Base-by-base conservation (phyloP, 768 basidiomycete species). In the Astraeus odoratus region DNA sequence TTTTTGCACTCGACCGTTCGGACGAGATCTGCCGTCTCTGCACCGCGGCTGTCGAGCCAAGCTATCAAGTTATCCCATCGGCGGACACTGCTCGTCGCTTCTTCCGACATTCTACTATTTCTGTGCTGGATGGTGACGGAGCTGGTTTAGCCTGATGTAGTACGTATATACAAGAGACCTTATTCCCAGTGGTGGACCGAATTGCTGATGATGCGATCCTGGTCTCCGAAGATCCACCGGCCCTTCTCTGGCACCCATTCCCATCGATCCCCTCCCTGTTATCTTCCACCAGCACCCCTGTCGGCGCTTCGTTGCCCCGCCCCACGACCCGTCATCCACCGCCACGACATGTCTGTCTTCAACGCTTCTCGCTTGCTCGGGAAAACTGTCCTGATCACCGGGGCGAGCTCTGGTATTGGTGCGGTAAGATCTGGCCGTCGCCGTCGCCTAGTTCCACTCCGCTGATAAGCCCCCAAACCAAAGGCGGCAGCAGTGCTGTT, bases 401-500 rank as follows among this genome's bases (percentile, higher is more conserved):
- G 92, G 18, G 91, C 92, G 4, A 88, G 86, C 60, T 78, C 83
- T 34, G 92, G 92, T 35, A 95, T 95, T 51, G 92, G 92, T 45
- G 85, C 89, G 44, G 88, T 89, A 57, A 60, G 83, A n/a, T 65
- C 37, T 30, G 12, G 18, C 30, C 3, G 16, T 20, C n/a, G 20
- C 35, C 15, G n/a, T 15, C 41, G 27, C 36, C n/a, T 15, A 45
- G 31, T 20, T 13, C 16, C 36, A 13, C 47, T 30, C 45, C 35
- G 27, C 27, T 22, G 19, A 47, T 35, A 34, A 44, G 27, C 42
- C 23, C 35, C 16, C 26, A 42, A n/a, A n/a, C 40, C 41, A 6
- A 59, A 93, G 88, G 88, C 87, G 4, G 83, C 92, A 3, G 92
- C 93, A 27, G 56, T 91, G 37, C 76, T 96, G 39, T 96, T 95